Base-by-base conservation (phyloP, 2,329 filamentous ascomycete genomes). In the Fusarium nisikadoi region DNA sequence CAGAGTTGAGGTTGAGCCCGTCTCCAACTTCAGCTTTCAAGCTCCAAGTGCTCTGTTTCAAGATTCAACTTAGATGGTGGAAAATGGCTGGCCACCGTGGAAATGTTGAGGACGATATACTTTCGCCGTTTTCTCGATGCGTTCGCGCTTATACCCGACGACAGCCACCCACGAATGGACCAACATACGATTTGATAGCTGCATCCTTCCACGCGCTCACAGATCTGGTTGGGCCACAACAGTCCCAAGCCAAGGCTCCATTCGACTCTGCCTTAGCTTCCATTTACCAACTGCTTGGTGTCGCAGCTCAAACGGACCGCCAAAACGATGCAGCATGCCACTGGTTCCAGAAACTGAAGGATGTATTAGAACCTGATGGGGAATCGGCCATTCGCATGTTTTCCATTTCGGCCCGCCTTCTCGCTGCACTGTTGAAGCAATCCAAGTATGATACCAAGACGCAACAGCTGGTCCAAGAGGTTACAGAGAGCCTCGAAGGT, bases 41-140 rank as follows among this genome's bases (percentile, higher is more conserved):
- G 68, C 79, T 94, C 2, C 92, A 94, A 73, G 82, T 85, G 2
- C 79, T 93, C 3, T 92, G 90, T 14, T 85, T 95, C 42, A 84
- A 86, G 29, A 83, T 87, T 12, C 87, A 91, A 35, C 80, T 91
- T n/a, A 82, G 84, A 45, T 93, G 90, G 87, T 94, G 92, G 92
- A 83, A 81, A 45, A 75, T 93, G 63, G 87, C 87, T 11, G 84
- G 86, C 4, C 90, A 93, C 74, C 79, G 86, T 65, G 87, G 87
- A 2, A 86, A 92, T 63, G 78, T 87, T 8, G 87, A 90, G 39
- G 90, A 89, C 62, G 92, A 94, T 19, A 80, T 94, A 11, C 76
- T 91, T n/a, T 84, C 88, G 3, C 91, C 92, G 0, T 87, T 93
- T 53, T 85, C 87, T 1, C 88, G 88, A 56, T 94, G 90, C 70